Evolutionary conservation across 495 filamentous ascomycete species (phyloP), one percentile per base, ranked within the genome.

Genomic region (Lepidopterella palustris): DNA sequence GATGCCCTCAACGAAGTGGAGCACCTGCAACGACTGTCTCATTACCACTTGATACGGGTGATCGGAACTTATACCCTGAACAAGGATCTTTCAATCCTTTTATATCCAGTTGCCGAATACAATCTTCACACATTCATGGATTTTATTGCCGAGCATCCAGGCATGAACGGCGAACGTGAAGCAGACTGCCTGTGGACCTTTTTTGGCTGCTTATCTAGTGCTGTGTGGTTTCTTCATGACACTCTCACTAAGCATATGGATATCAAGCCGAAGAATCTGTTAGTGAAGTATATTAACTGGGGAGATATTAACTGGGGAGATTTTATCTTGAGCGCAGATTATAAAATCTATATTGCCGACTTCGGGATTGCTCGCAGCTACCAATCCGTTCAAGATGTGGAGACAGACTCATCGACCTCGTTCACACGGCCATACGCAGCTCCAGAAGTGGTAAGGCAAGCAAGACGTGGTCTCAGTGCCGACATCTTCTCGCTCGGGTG

Each of bases 341-440:
- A 55, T 55, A 63, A 57, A 31, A 35, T 67, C 3, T 67, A 67
- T 56, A 50, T 67, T 15, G 64, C 64, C 10, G 64, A 67, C 45
- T 67, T 67, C 48, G 60, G 60, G 1, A 67, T 67, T 28, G 56
- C 64, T 13, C 56, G 64, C n/a, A 28, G 60, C 2, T 67, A 67
- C 45, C 13, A 18, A 6, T 63, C 60, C 27, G 15, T 31, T 11
- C 51, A 45, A 4, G 64, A 67, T 11, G 23, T 15, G 15, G 48
- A 63, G 6, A 67, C 64, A 4, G 60, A 57, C 8, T 45, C 40
- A 5, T 53, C 52, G 1, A 63, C 57, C 0, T 35, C 56, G 9
- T 67, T 42, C 53, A 67, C 64, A 23, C 42, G 53, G 18, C 39
- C 27, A 4, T 67, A 67, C 40, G 56, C 64, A 4, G 64, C 64